Evolutionary conservation across 345 rosid species (phyloP), one percentile per base, ranked within the genome.

Genomic region (Arabidopsis suecica): DNA sequence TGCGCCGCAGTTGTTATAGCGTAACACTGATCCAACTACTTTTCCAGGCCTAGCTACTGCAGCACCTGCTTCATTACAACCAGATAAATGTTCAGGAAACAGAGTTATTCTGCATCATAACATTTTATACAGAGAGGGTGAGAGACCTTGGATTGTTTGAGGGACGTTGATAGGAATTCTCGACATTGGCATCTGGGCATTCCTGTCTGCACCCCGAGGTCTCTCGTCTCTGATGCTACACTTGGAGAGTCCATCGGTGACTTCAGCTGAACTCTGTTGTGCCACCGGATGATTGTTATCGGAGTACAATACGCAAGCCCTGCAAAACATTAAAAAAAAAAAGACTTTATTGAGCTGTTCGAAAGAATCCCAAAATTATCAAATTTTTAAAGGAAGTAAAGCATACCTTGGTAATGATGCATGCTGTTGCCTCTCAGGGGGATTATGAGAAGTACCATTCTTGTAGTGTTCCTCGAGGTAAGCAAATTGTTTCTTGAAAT

Each of bases 401-500:
- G 40, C 61, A 55, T 84, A 92, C 99, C 99, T 89, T 48, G 99
- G 99, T 78, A 95, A 83, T 16, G 99, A 95, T 73, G 97, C 92
- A 73, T 91, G 99, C 59, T 91, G 97, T 83, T 91, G 97, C 82
- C 99, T 89, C 82, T 91, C 97, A 0, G 85, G 97, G 51, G 99
- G 93, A 72, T 84, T 71, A 78, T 74, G 97, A 73, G 91, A 78
- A 58, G 89, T 80, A 71, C 96, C 92, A 69, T 92, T 94, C 79
- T 86, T 93, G 69, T 91, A 91, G 79, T 91, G 96, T 82, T 93
- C 98, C 84, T 93, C 98, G 3, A 91, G 96, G 84, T 60, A 91
- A 50, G 98, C 93, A 85, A 93, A 93, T 67, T 93, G 98, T 87
- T 93, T 93, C 84, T 93, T 91, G 73, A 93, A 93, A 86, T 93